Conservation (phyloP, 495 filamentous ascomycete genomes). For the Aspergillus mulundensis region DNA sequence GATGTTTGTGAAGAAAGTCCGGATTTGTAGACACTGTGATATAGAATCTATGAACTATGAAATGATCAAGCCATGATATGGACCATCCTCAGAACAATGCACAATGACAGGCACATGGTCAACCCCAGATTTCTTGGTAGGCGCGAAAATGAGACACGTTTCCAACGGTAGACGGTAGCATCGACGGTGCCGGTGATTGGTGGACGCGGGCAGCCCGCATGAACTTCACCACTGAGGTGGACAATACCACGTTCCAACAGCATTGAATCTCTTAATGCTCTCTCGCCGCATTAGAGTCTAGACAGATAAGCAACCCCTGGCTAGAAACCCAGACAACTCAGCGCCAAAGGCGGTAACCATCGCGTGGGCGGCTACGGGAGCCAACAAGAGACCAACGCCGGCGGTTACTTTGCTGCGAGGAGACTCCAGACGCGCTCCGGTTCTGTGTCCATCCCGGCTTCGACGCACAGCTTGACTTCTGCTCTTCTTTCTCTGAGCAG, state of each 20-base stretch:
- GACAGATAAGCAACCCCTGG: neutral
- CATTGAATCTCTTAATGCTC: neutral
- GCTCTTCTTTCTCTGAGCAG: slow-evolving; percentile 1
- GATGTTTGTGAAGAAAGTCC: slow-evolving; percentile 17
- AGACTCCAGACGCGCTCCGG: slow-evolving; percentile 16
- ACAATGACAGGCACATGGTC: neutral
- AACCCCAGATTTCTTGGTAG: neutral
- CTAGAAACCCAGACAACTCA: neutral
- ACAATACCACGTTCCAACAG: slow-evolving; percentile 1
- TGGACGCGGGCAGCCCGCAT: neutral
- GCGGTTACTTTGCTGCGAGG: slow-evolving; percentile 20
- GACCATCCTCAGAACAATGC: neutral
- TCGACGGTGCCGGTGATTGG: neutral
- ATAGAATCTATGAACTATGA: neutral
- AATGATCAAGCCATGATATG: neutral
- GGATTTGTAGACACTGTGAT: neutral
- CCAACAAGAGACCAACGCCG: slow-evolving; percentile 17
- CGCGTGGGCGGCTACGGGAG: slow-evolving; percentile 17
- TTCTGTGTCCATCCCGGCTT: slow-evolving; percentile 2
- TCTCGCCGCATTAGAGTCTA: neutral
- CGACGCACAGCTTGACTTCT: slow-evolving; percentile 12
- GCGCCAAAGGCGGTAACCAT: slow-evolving; percentile 24
- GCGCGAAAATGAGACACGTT: slow-evolving; percentile 14
- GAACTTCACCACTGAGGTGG: neutral
- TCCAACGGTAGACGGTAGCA: neutral